phyloP scores from a whole-genome alignment of 83 land plant species.

The Thuja plicata region DNA sequence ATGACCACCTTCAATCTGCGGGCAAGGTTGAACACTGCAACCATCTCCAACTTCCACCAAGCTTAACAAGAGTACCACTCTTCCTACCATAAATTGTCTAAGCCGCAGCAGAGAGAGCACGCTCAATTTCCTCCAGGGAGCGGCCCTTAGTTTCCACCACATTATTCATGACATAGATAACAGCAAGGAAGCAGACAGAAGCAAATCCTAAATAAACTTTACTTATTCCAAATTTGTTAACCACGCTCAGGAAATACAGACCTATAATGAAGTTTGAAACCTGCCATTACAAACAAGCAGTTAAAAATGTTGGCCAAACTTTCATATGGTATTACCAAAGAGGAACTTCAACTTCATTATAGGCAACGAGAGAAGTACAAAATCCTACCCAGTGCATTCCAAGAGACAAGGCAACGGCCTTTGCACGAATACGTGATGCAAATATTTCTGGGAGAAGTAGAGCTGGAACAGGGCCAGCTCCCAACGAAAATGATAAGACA shows the following conservation, averaged over 20 bases:
- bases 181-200: conserved; percentile 56
- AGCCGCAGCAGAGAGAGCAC: conserved; percentile 49
- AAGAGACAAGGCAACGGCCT: conserved; percentile 71
- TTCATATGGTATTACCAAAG: neutral
- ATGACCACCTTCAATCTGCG: neutral
- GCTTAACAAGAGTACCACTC: neutral
- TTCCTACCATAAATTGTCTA: neutral
- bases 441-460: conserved; percentile 79
- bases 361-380: neutral
- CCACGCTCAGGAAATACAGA: conserved; percentile 63
- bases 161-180: conserved; percentile 49
- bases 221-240: conserved; percentile 69
- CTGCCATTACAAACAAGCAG: conserved; percentile 31
- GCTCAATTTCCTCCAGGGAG: conserved; percentile 74
- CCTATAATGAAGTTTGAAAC: conserved; percentile 73
- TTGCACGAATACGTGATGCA: conserved; percentile 72
- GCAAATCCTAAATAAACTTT: conserved; percentile 67
- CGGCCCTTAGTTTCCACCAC: conserved; percentile 83
- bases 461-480: conserved; percentile 84
- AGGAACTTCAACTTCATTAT: neutral
- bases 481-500: conserved; percentile 71
- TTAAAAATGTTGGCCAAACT: neutral
- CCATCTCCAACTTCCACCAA: neutral
- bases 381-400: conserved; percentile 78
- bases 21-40: neutral